phyloP scores from a whole-genome alignment of 1,284 basidiomycete genomes.

The Ceratobasidium theobromae region DNA sequence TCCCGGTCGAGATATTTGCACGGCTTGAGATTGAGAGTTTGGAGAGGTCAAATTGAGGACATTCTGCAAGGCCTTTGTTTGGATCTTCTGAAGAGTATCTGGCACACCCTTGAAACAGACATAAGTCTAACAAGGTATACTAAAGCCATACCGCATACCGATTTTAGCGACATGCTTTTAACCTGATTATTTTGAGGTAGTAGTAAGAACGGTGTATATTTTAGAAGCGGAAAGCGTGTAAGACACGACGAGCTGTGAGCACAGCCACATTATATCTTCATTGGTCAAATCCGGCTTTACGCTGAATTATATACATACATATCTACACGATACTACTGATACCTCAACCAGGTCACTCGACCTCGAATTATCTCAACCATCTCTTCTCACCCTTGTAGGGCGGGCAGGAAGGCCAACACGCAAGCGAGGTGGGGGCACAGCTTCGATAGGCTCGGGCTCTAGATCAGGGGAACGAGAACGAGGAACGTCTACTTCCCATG shows the following conservation, averaged over 20 bases:
- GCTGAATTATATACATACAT: not conserved
- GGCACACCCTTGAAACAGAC: not conserved
- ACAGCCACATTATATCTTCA: constrained; percentile 26
- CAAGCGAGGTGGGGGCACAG: constrained; percentile 1
- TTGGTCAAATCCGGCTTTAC: no score
- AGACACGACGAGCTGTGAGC: constrained; percentile 3
- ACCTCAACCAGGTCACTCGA: not conserved
- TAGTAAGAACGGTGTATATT: not conserved
- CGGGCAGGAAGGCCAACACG: constrained; percentile 10
- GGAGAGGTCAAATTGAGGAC: constrained; percentile 18
- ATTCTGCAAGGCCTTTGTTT: constrained; percentile 23
- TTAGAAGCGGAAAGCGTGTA: constrained; percentile 7
- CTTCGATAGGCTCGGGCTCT: not conserved
- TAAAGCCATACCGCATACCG: not conserved
- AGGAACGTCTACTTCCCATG: not conserved
- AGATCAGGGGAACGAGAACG: not conserved
- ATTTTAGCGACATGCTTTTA: not conserved
- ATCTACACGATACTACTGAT: not conserved
- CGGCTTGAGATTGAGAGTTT: constrained; percentile 17
- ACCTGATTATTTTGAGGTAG: not conserved
- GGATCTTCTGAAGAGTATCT: constrained; percentile 28
- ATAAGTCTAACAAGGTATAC: not conserved
- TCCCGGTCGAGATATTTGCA: constrained; percentile 8
- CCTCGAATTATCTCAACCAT: not conserved
- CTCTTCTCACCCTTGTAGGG: constrained; percentile 1